These are phyloP conservation scores for Colletotrichum endophyticum DNA, from an alignment of 2,329 filamentous ascomycete genomes.

Conservation along the genomic window DNA sequence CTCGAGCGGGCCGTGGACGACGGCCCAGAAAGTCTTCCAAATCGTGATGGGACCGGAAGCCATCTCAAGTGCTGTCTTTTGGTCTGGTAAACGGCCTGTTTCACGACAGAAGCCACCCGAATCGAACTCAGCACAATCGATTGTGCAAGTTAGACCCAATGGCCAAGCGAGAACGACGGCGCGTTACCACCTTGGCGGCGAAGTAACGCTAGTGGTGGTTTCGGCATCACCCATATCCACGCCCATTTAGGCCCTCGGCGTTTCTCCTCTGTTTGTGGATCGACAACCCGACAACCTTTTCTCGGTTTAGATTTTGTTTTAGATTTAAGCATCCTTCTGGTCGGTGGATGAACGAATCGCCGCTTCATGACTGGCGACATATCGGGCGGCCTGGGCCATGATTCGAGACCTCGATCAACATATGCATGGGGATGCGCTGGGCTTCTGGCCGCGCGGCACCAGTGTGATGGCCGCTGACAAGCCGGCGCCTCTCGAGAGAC, in stretches of 20 bases:
- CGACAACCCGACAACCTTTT: not conserved
- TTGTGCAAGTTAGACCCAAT: not conserved
- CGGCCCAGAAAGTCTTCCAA: not conserved
- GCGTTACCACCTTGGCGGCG: constrained; percentile 1
- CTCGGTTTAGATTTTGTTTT: constrained; percentile 2
- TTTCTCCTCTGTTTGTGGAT: not conserved
- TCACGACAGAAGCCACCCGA: not conserved
- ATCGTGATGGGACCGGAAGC: not conserved
- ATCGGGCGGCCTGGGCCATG: not conserved
- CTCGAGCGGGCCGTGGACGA: not conserved
- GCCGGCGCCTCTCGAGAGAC: not conserved
- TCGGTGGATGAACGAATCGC: not conserved
- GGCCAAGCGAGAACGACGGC: not conserved
- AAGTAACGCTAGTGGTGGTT: constrained; percentile 7
- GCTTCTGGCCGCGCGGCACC: constrained; percentile 9
- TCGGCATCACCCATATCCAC: not conserved
- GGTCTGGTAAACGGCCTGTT: not conserved
- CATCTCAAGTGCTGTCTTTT: not conserved
- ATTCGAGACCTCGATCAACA: not conserved
- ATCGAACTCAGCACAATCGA: not conserved
- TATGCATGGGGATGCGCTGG: not conserved
- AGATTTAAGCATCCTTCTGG: constrained; percentile 6
- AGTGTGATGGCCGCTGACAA: not conserved
- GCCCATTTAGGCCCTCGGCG: not conserved
- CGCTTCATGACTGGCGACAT: not conserved